Percentiles rank a stretch among this genome's conserved stretches.
These are phyloP conservation scores for Bipolaris oryzae DNA, from an alignment of 2,329 filamentous ascomycete species.

Conservation along the genomic window DNA sequence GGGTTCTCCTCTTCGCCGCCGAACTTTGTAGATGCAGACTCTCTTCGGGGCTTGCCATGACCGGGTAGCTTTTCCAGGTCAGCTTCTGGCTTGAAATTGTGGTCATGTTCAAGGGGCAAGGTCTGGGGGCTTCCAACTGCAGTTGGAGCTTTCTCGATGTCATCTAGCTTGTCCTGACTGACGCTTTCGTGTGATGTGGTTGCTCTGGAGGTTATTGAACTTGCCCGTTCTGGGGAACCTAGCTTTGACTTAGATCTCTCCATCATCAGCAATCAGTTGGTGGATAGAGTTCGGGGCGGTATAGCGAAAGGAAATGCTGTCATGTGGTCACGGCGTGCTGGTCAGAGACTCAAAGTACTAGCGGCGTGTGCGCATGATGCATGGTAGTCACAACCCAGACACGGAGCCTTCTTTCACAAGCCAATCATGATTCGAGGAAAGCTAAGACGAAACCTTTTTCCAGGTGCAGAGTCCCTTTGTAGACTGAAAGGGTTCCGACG, in stretches of 20 bases:
- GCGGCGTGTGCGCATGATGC: conserved; percentile 6
- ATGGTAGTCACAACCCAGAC: neutral
- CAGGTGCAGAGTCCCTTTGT: neutral
- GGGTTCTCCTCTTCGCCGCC: conserved; percentile 53
- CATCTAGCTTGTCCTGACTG: conserved; percentile 33
- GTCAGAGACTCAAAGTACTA: neutral
- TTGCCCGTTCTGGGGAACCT: conserved; percentile 32
- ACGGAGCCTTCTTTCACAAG: neutral
- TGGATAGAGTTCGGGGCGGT: neutral
- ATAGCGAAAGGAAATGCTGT: conserved; percentile 2
- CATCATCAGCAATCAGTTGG: conserved; percentile 22
- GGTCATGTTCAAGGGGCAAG: conserved; percentile 31
- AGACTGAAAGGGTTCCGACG: conserved; percentile 3
- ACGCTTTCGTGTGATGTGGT: conserved; percentile 35
- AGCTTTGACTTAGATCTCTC: conserved; percentile 27
- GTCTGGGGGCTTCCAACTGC: conserved; percentile 32
- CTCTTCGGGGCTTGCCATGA: conserved; percentile 34
- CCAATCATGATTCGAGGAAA: neutral
- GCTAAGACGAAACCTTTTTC: conserved; percentile 1
- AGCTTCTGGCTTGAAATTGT: conserved; percentile 40
- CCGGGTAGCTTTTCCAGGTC: conserved; percentile 39
- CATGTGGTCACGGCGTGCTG: conserved; percentile 9
- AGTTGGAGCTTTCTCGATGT: conserved; percentile 35
- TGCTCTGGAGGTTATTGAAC: conserved; percentile 30
- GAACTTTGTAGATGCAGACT: conserved; percentile 42